phyloP scores from a whole-genome alignment of 805 yeast species.

The Candida caryicola region DNA sequence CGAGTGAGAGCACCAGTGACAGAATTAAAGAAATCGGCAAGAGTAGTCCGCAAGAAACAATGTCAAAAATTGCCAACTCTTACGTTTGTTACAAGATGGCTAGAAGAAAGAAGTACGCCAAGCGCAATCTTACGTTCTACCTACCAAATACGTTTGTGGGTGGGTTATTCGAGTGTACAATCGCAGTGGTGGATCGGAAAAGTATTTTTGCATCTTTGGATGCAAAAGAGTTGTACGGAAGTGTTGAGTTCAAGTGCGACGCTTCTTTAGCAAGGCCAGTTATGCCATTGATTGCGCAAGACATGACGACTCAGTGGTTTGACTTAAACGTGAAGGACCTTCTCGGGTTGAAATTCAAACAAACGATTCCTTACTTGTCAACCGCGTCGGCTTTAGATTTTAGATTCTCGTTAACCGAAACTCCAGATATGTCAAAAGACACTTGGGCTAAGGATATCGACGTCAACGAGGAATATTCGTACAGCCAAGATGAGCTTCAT shows the following conservation, averaged over 20 bases:
- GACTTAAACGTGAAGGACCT: conserved; percentile 19
- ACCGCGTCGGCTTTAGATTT: conserved; percentile 45
- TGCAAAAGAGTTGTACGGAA: conserved; percentile 11
- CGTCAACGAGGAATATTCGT: conserved; percentile 50
- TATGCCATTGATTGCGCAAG: conserved; percentile 59
- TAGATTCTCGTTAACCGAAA: conserved; percentile 31
- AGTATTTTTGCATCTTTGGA: conserved; percentile 16
- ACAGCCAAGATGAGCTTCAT: conserved; percentile 34
- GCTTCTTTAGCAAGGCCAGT: conserved; percentile 41
- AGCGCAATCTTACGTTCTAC: conserved; percentile 43
- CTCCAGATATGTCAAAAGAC: conserved; percentile 26
- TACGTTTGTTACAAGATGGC: conserved; percentile 54
- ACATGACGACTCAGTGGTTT: conserved; percentile 47
- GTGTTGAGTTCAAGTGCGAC: conserved; percentile 33
- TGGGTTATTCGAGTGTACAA: conserved; percentile 54
- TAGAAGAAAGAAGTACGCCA: conserved; percentile 52
- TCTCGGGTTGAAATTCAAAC: conserved; percentile 27
- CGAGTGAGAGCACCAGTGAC: conserved; percentile 16
- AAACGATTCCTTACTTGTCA: conserved; percentile 56
- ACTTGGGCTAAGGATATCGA: conserved; percentile 49
- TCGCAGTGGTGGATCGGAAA: conserved; percentile 26
- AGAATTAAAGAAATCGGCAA: conserved; percentile 17
- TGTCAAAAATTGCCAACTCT: conserved; percentile 25
- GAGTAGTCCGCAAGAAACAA: conserved; percentile 17
- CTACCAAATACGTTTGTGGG: conserved; percentile 63